A percentile compares a stretch with the other conserved stretches of the same genome.
These are phyloP conservation scores for Wickerhamiella sergipiensis DNA, from an alignment of 805 yeast species.

Conservation along the genomic window DNA sequence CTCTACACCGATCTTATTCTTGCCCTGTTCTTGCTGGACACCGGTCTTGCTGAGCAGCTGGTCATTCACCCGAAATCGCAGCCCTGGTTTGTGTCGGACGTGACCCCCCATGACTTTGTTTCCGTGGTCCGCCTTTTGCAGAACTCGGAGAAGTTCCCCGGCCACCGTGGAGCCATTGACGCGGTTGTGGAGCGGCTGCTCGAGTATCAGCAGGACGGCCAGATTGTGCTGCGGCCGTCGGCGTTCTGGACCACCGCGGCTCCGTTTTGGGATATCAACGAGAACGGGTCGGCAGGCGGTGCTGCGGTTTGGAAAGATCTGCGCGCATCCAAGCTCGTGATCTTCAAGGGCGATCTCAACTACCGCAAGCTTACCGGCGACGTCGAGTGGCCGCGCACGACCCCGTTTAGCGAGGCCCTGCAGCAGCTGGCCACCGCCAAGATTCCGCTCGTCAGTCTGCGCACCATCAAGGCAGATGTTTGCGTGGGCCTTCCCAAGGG, in stretches of 20 bases:
- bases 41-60: constrained; percentile 48
- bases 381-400: constrained; percentile 71
- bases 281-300: constrained; percentile 43
- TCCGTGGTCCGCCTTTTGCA: constrained; percentile 42
- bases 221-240: constrained; percentile 39
- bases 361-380: constrained; percentile 91
- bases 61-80: constrained; percentile 77
- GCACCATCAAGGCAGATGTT: constrained; percentile 96
- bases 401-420: constrained; percentile 57
- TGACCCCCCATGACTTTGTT: constrained; percentile 68
- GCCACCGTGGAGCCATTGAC: constrained; percentile 33
- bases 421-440: constrained; percentile 51
- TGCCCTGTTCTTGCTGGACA: constrained; percentile 53
- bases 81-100: constrained; percentile 98
- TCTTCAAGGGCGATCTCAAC: constrained; percentile 92
- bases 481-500: constrained; percentile 70
- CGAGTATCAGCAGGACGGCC: constrained; percentile 33
- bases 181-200: constrained; percentile 35
- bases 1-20: constrained; percentile 71
- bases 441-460: constrained; percentile 55
- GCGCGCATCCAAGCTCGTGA: constrained; percentile 43
- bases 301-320: constrained; percentile 48
- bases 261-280: constrained; percentile 59
- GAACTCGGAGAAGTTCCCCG: constrained; percentile 37
- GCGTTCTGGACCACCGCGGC: constrained; percentile 78